Percentiles rank a stretch among this genome's conserved stretches.
These are phyloP conservation scores for Apiotrichum laibachii DNA, from an alignment of 1,284 basidiomycete species.

Conservation along the genomic window DNA sequence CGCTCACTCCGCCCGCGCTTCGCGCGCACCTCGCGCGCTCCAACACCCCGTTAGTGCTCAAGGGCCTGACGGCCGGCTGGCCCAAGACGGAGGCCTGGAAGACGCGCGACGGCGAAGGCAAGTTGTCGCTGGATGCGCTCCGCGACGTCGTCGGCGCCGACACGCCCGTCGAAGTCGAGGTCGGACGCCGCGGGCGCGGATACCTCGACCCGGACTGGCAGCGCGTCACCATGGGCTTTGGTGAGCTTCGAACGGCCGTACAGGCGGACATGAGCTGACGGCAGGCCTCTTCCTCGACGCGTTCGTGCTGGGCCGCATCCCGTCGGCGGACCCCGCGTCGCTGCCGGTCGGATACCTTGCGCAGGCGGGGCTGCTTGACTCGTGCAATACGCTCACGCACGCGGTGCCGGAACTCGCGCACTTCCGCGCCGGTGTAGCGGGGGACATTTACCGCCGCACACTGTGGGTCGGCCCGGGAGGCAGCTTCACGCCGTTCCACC, in stretches of 20 bases:
- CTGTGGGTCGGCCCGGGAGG: slow-evolving; percentile 44
- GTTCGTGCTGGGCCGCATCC: slow-evolving; percentile 40
- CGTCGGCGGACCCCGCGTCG: slow-evolving; percentile 24
- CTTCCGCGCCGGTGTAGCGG: slow-evolving; percentile 26
- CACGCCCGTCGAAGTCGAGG: slow-evolving; percentile 40
- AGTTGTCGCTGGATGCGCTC: slow-evolving; percentile 5
- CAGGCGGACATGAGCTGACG: background rate
- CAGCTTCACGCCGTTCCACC: slow-evolving; percentile 46
- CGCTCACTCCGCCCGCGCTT: slow-evolving; percentile 22
- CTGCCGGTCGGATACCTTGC: slow-evolving; percentile 45
- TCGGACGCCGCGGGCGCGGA: slow-evolving; percentile 37
- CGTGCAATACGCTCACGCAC: slow-evolving; percentile 6
- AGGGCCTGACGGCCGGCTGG: background rate
- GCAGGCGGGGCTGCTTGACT: slow-evolving; percentile 40
- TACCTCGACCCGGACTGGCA: slow-evolving; percentile 42
- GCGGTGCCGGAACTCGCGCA: slow-evolving; percentile 33
- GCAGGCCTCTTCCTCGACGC: slow-evolving; percentile 47
- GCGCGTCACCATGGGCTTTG: slow-evolving; percentile 41
- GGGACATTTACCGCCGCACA: slow-evolving; percentile 37
- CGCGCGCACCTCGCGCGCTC: slow-evolving; percentile 25
- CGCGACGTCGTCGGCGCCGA: slow-evolving; percentile 27
- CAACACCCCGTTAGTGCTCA: slow-evolving; percentile 5
- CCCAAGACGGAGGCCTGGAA: background rate
- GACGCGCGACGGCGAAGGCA: background rate
- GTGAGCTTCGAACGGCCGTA: slow-evolving; percentile 21